These are phyloP conservation scores for Daedaleopsis sinensis DNA, from an alignment of 768 basidiomycete species.

Conservation along the genomic window DNA sequence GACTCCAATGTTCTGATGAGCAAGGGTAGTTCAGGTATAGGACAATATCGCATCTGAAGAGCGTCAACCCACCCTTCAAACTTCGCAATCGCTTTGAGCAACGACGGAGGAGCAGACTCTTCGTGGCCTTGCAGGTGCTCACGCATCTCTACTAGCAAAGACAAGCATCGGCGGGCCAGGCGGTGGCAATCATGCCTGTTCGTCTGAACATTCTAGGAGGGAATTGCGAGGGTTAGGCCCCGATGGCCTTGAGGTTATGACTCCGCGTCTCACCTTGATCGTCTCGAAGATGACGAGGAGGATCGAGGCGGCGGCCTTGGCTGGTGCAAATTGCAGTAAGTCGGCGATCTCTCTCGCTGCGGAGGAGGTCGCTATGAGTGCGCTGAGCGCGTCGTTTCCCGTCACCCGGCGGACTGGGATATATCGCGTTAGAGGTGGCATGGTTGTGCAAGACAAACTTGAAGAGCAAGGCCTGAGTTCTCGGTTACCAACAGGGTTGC, in stretches of 20 bases:
- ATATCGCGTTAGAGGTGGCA: background rate
- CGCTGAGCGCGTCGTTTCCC: conserved; percentile 32
- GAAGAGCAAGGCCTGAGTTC: background rate
- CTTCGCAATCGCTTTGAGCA: conserved; percentile 42
- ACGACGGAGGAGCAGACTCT: conserved; percentile 43
- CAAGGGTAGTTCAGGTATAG: background rate
- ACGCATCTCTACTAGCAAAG: conserved; percentile 45
- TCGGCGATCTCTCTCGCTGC: conserved; percentile 36
- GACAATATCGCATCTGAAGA: background rate
- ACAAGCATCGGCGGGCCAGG: conserved; percentile 43
- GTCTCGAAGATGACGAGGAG: conserved; percentile 49
- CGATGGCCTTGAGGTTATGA: too few species aligned
- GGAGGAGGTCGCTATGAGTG: conserved; percentile 34
- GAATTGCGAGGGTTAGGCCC: background rate
- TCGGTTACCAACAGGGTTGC: too few species aligned
- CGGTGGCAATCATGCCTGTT: conserved; percentile 45
- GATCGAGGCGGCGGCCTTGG: conserved; percentile 41
- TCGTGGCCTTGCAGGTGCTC: conserved; percentile 49
- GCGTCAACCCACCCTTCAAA: conserved; percentile 41
- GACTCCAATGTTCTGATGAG: conserved; percentile 38
- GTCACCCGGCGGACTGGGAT: conserved; percentile 23
- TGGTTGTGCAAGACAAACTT: background rate
- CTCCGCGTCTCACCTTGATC: conserved; percentile 39
- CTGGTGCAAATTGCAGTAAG: conserved; percentile 46
- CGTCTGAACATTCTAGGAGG: conserved; percentile 31